phyloP scores from a whole-genome alignment of 768 basidiomycete genomes.

The Boletellus sp. region DNA sequence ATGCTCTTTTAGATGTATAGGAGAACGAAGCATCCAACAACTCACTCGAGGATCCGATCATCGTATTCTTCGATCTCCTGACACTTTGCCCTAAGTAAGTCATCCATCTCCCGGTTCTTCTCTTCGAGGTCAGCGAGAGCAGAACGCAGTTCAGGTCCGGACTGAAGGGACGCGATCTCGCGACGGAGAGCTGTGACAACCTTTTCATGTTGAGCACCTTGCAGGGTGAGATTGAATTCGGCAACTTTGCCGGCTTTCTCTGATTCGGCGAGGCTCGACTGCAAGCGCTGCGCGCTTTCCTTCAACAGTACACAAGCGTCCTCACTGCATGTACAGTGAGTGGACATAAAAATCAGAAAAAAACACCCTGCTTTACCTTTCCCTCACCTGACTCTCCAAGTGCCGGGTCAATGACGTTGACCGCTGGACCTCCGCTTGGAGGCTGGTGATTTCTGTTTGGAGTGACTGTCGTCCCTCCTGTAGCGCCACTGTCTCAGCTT shows the following conservation, averaged over 20 bases:
- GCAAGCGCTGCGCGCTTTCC: slow-evolving; percentile 39
- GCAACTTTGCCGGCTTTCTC: slow-evolving; percentile 59
- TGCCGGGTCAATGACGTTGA: slow-evolving; percentile 56
- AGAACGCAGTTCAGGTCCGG: slow-evolving; percentile 52
- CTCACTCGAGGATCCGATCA: slow-evolving; percentile 72
- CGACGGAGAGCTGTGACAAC: slow-evolving; percentile 54
- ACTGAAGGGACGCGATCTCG: slow-evolving; percentile 50
- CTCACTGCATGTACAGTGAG: slow-evolving; percentile 40
- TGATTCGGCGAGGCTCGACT: slow-evolving; percentile 44
- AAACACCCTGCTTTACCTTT: slow-evolving; percentile 44
- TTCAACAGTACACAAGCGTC: slow-evolving; percentile 37
- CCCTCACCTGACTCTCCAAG: slow-evolving; percentile 60
- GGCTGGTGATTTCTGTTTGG: slow-evolving; percentile 52
- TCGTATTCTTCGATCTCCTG: slow-evolving; percentile 82
- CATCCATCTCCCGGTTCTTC: slow-evolving; percentile 73
- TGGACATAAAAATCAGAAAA: not conserved
- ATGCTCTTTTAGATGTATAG: slow-evolving; percentile 1
- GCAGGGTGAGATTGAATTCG: slow-evolving; percentile 63
- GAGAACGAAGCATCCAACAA: not conserved
- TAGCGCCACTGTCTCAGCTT: slow-evolving; percentile 32
- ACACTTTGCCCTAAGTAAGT: slow-evolving; percentile 63
- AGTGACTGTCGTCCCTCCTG: slow-evolving; percentile 51
- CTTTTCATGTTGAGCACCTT: slow-evolving; percentile 64
- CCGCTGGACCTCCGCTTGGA: slow-evolving; percentile 66
- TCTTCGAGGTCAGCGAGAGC: slow-evolving; percentile 61